Conservation (phyloP, 805 yeast species). For the Pichia exigua region DNA sequence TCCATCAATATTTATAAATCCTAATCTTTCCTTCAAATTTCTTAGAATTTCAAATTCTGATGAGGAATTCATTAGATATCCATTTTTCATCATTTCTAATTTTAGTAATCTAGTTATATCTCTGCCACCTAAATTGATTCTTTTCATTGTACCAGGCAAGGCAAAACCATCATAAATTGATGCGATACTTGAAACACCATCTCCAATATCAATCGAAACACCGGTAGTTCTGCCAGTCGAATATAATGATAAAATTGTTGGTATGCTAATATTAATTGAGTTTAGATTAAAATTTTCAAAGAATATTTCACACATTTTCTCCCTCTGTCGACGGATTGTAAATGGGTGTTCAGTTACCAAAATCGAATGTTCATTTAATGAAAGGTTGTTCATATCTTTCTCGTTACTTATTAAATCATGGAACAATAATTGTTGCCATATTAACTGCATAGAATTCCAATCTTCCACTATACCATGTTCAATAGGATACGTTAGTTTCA, state of each 20-base stretch:
- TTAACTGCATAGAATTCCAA: slow-evolving; percentile 80
- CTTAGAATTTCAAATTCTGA: slow-evolving; percentile 80
- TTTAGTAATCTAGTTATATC: slow-evolving; percentile 76
- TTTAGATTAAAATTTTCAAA: slow-evolving; percentile 72
- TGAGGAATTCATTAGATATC: slow-evolving; percentile 56
- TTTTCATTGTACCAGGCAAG: slow-evolving; percentile 58
- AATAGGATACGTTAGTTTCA: slow-evolving; percentile 64
- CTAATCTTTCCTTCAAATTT: slow-evolving; percentile 64
- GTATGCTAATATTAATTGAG: slow-evolving; percentile 63
- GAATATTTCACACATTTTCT: slow-evolving; percentile 51
- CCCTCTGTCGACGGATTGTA: slow-evolving; percentile 59
- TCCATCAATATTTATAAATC: slow-evolving; percentile 49
- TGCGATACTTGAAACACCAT: slow-evolving; percentile 81
- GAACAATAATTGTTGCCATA: slow-evolving; percentile 66
- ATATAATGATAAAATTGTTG: slow-evolving; percentile 76
- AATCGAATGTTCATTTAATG: slow-evolving; percentile 73
- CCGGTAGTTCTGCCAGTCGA: slow-evolving; percentile 91
- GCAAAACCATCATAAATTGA: slow-evolving; percentile 90
- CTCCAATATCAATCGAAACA: slow-evolving; percentile 84
- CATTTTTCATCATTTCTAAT: slow-evolving; percentile 55
- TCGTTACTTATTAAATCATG: slow-evolving; percentile 26
- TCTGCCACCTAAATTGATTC: slow-evolving; percentile 80
- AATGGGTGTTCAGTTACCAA: slow-evolving; percentile 85
- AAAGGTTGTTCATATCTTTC: slow-evolving; percentile 35
- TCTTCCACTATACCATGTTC: slow-evolving; percentile 69